phyloP scores from a whole-genome alignment of 2,329 filamentous ascomycete species.

The Fusarium sterilihyphosum region DNA sequence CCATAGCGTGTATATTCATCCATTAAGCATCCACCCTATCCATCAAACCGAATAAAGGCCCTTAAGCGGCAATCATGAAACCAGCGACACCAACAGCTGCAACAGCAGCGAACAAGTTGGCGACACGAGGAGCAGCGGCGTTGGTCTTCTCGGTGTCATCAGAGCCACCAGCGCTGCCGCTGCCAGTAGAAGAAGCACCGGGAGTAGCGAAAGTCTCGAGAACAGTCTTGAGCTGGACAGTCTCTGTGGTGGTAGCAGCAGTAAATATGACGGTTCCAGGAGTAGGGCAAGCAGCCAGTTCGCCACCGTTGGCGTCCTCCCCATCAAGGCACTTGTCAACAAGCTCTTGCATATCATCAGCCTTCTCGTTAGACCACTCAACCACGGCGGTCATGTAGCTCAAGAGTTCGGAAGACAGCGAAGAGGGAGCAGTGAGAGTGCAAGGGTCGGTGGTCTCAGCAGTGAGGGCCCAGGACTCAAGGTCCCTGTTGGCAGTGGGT shows the following conservation, averaged over 20 bases:
- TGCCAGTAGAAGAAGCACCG: neutral
- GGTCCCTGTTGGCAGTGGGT: neutral
- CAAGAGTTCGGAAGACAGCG: slow-evolving; percentile 14
- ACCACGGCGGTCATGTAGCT: slow-evolving; percentile 17
- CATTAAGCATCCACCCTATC: neutral
- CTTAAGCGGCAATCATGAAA: slow-evolving; percentile 13
- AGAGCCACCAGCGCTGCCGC: neutral
- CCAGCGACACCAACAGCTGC: slow-evolving; percentile 16
- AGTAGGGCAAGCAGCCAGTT: neutral
- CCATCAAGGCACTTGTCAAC: slow-evolving; percentile 2
- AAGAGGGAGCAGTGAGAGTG: slow-evolving; percentile 17
- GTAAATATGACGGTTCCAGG: slow-evolving; percentile 19
- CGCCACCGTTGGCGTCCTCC: neutral
- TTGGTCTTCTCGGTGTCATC: neutral
- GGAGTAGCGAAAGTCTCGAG: neutral
- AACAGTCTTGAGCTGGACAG: slow-evolving; percentile 8
- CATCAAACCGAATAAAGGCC: neutral
- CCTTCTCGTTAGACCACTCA: slow-evolving; percentile 1
- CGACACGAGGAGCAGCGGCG: neutral
- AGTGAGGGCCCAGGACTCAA: neutral
- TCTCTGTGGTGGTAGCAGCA: slow-evolving; percentile 14
- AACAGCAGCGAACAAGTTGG: slow-evolving; percentile 1
- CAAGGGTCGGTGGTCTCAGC: slow-evolving; percentile 7
- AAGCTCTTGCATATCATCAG: neutral
- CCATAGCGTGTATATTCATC: neutral